Base-by-base conservation (phyloP, 2,329 filamentous ascomycete species). In the Pleurostoma richardsiae region DNA sequence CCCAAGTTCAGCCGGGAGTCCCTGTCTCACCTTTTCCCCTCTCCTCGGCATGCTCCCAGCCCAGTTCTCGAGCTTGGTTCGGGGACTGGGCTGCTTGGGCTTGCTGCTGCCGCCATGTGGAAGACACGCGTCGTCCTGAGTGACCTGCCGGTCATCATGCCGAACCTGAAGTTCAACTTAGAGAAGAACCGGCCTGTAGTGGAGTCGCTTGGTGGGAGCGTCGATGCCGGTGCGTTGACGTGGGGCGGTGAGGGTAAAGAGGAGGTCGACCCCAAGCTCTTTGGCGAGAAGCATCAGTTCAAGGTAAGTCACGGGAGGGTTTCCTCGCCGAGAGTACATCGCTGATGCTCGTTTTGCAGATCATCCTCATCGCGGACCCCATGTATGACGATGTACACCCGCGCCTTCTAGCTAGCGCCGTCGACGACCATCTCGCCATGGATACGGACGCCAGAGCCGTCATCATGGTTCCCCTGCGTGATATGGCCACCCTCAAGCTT, bases 331-430 rank as follows among this genome's bases (percentile, higher is more conserved):
- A 54, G 42, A 49, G 30, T 42, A 29, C 44, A 39, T 51, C 45
- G 43, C 47, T 36, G 11, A 19, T 19, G 19, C 19, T 19, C 19
- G 41, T 26, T 45, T 36, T 30, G 46, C 63, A 85, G 73, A 70
- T 96, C 46, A 82, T 97, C 40, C 74, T 99, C 3, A 89, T 83
- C 3, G 90, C 92, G 3, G 94, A 99, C 64, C 80, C 89, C 0
- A 71, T 99, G 26, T 97, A 97, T 66, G 90, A 91, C 41, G 78
- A 90, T 42, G 78, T 87, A 4, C 94, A 97, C 59, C 90, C 92
- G 0, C 67, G 64, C 3, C 79, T 94, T 58, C 76, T 97, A 27
- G 82, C 84, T 0, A 73, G 82, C 10, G 84, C 88, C 10, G 83
- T 97, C 40, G 67, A 74, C 7, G 68, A 76, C 38, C 89, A 90